Evolutionary conservation across 176 grass and related monocot species (phyloP).

Genomic region (Avena atlantica): DNA sequence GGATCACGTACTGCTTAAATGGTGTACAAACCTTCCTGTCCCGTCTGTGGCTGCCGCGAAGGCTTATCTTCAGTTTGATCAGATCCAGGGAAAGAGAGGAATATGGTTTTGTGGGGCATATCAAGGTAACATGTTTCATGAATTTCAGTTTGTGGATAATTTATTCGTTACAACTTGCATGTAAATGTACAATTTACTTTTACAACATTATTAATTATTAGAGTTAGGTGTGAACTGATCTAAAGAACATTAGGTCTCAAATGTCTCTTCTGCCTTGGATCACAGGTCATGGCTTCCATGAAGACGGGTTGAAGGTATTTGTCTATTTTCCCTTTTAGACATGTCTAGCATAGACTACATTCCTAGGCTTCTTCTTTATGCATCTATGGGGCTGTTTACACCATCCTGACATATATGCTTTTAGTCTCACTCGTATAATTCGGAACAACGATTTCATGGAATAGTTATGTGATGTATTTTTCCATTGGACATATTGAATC

Average conservation of each 20-base stretch:
- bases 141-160: background rate
- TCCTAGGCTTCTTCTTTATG: background rate
- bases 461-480: background rate
- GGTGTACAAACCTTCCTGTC: background rate
- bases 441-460: background rate
- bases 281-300: no score
- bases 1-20: background rate
- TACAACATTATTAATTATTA: background rate
- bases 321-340: background rate
- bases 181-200: background rate
- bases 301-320: no score
- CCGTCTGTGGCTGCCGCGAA: background rate
- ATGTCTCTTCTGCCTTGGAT: background rate
- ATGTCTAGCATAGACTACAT: background rate
- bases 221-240: background rate
- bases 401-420: background rate
- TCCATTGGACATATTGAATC: background rate
- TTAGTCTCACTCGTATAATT: background rate
- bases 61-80: slow-evolving; percentile 13
- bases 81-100: slow-evolving; percentile 17
- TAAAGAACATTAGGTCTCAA: background rate
- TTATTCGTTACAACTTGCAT: background rate
- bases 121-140: background rate
- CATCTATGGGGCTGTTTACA: background rate
- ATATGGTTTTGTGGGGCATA: slow-evolving; percentile 16